phyloP scores from a whole-genome alignment of 225 moss, liverwort and hornwort species.

The Asterella californica region DNA sequence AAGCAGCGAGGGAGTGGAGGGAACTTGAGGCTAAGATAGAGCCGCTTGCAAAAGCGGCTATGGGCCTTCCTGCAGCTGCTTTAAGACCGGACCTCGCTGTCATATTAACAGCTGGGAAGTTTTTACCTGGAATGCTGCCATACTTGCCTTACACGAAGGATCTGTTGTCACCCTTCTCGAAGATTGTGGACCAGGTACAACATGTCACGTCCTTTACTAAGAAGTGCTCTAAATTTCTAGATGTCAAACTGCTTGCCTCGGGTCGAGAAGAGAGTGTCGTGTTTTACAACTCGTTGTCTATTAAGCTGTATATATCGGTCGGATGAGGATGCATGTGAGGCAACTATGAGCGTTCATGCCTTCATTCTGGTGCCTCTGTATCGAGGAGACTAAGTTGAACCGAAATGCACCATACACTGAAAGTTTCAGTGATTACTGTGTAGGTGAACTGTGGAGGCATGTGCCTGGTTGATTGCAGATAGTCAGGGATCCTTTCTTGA shows the following conservation, averaged over 20 bases:
- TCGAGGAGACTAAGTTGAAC: not conserved
- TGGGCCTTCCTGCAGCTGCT: slow-evolving; percentile 78
- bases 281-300: no score
- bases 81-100: slow-evolving; percentile 67
- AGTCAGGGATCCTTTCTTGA: slow-evolving; percentile 73
- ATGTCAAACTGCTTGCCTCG: no score
- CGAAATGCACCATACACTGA: not conserved
- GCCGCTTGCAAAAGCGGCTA: slow-evolving; percentile 66
- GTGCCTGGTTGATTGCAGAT: slow-evolving; percentile 52
- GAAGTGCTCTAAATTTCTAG: no score
- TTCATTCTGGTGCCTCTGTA: not conserved
- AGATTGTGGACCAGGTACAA: slow-evolving; percentile 66
- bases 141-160: slow-evolving; percentile 58
- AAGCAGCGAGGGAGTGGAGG: slow-evolving; percentile 68
- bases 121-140: slow-evolving; percentile 63
- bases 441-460: slow-evolving; percentile 37
- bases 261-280: no score
- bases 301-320: no score
- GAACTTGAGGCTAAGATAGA: slow-evolving; percentile 64
- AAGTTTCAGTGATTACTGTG: slow-evolving; percentile 25
- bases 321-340: no score
- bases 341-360: not conserved
- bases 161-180: slow-evolving; percentile 63
- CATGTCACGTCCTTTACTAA: not conserved
- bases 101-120: slow-evolving; percentile 66